phyloP scores from a whole-genome alignment of 208 protist genomes.

The Acanthamoeba triangularis region DNA sequence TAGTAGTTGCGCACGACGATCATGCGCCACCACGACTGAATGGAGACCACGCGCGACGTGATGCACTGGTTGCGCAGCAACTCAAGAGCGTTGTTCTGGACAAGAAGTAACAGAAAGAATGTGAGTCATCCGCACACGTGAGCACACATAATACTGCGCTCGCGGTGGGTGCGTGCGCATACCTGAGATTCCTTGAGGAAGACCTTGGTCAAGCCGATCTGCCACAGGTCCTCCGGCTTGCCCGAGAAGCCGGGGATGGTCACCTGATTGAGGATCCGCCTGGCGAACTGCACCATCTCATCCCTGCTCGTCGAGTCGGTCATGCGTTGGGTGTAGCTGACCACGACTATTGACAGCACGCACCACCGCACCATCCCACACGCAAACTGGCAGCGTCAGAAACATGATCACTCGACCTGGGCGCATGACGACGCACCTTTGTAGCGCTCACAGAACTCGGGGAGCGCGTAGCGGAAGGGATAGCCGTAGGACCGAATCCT shows the following conservation, averaged over 20 bases:
- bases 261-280: neutral
- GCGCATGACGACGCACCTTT: slow-evolving; percentile 3
- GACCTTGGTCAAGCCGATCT: slow-evolving; percentile 70
- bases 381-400: neutral
- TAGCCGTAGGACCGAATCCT: slow-evolving; percentile 79
- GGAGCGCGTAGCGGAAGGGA: slow-evolving; percentile 70
- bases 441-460: slow-evolving; percentile 66
- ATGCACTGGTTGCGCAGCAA: slow-evolving; percentile 15
- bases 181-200: slow-evolving; percentile 66
- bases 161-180: neutral
- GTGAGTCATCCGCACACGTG: neutral
- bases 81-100: slow-evolving; percentile 48
- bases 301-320: neutral
- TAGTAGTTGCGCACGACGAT: slow-evolving; percentile 44
- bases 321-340: neutral
- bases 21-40: slow-evolving; percentile 68
- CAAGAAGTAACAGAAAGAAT: neutral
- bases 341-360: neutral
- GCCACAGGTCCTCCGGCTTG: slow-evolving; percentile 42
- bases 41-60: neutral
- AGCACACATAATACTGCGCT: neutral
- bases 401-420: neutral
- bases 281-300: neutral
- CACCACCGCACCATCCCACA: neutral
- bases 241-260: neutral